Percentiles rank a stretch among this genome's conserved stretches.
Evolutionary conservation across 345 rosid genomes (phyloP).

Genomic region (Populus deltoides): DNA sequence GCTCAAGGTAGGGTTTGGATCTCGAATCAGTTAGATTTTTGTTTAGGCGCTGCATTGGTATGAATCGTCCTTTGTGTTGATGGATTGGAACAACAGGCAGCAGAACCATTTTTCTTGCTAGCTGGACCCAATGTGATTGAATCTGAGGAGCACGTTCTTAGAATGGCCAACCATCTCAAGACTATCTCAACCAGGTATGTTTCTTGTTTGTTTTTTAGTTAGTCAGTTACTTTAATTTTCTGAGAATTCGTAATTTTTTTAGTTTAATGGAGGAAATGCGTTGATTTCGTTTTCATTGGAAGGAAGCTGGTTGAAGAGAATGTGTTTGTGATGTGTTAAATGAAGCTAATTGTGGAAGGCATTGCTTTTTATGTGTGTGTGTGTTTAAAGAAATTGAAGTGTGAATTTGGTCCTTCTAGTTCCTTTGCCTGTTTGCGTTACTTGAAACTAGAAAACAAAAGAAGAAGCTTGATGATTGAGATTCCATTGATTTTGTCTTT

Average conservation of each 20-base stretch:
- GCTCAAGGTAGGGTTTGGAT: background rate
- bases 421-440: too few species aligned
- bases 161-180: conserved; percentile 76
- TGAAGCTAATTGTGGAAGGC: too few species aligned
- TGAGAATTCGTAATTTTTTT: too few species aligned
- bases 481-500: background rate
- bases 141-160: conserved; percentile 82
- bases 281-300: background rate
- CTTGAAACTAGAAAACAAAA: too few species aligned
- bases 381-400: too few species aligned
- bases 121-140: conserved; percentile 98
- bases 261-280: background rate
- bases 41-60: background rate
- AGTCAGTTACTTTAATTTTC: too few species aligned
- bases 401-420: too few species aligned
- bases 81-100: conserved; percentile 41
- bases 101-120: conserved; percentile 82
- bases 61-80: background rate
- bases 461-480: too few species aligned
- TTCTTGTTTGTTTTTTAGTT: background rate
- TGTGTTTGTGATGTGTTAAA: background rate
- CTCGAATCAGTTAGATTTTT: background rate
- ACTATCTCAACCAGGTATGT: conserved; percentile 60
- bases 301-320: background rate
- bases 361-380: too few species aligned